These are phyloP conservation scores for Magnaporthiopsis poae DNA, from an alignment of 2,329 filamentous ascomycete genomes.

Conservation along the genomic window DNA sequence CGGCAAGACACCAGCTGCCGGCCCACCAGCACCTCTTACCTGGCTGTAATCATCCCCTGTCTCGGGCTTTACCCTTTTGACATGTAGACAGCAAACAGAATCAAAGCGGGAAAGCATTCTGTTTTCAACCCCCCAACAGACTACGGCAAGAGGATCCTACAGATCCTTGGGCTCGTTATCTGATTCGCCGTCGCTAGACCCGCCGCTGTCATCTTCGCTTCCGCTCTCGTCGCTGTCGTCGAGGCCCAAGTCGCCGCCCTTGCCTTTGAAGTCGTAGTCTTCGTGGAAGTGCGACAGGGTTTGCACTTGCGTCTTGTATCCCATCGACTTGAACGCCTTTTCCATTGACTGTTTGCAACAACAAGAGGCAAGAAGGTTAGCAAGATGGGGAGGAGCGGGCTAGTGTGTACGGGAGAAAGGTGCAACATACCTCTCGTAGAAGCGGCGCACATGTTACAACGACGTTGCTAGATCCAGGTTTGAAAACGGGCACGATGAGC, in stretches of 20 bases:
- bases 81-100: too few species aligned
- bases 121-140: neutral
- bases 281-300: conserved; percentile 75
- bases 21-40: too few species aligned
- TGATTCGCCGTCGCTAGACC: conserved; percentile 21
- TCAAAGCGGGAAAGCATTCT: neutral
- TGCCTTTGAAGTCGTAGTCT: conserved; percentile 69
- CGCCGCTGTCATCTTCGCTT: conserved; percentile 31
- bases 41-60: too few species aligned
- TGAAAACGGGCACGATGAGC: conserved; percentile 70
- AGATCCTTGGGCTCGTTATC: conserved; percentile 2
- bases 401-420: neutral
- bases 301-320: conserved; percentile 69
- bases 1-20: too few species aligned
- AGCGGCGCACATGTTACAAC: conserved; percentile 80
- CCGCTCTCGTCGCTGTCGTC: conserved; percentile 36
- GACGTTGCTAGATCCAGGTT: conserved; percentile 69
- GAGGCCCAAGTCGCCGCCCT: conserved; percentile 47
- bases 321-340: conserved; percentile 61
- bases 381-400: conserved; percentile 1
- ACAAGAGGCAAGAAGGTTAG: conserved; percentile 10
- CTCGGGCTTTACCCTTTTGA: too few species aligned
- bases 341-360: conserved; percentile 52
- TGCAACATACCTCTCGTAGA: conserved; percentile 64
- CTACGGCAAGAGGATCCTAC: neutral